phyloP scores from a whole-genome alignment of 2,329 filamentous ascomycete genomes.

The Anthostomella pinea region DNA sequence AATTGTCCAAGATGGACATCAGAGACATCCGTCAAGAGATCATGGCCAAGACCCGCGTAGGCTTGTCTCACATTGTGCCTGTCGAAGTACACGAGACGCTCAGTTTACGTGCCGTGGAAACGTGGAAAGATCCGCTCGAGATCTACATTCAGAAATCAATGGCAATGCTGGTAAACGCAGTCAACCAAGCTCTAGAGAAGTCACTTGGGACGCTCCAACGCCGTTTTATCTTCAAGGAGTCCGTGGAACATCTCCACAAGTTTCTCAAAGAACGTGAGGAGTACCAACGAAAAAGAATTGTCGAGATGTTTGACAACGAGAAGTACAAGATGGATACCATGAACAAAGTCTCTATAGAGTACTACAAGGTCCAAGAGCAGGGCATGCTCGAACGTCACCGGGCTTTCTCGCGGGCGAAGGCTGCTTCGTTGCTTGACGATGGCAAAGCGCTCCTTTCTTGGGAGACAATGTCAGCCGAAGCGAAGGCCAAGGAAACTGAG shows the following conservation, averaged over 20 bases:
- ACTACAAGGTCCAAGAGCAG: constrained; percentile 10
- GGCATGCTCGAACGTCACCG: constrained; percentile 40
- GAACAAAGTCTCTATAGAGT: constrained; percentile 36
- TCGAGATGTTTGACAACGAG: constrained; percentile 49
- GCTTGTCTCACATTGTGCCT: constrained; percentile 54
- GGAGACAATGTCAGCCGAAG: constrained; percentile 41
- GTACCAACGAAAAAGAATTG: constrained; percentile 35
- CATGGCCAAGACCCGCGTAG: constrained; percentile 47
- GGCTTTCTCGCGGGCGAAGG: constrained; percentile 44
- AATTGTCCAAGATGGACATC: constrained; percentile 21
- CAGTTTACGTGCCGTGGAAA: constrained; percentile 48
- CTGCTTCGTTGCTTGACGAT: constrained; percentile 26
- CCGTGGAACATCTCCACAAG: constrained; percentile 35
- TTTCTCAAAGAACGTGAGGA: constrained; percentile 40
- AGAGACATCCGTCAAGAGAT: constrained; percentile 52
- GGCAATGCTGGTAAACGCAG: constrained; percentile 40
- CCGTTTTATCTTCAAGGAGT: constrained; percentile 45
- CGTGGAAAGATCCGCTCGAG: constrained; percentile 53
- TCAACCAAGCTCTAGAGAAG: constrained; percentile 42
- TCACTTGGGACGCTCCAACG: constrained; percentile 45
- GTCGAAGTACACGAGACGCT: constrained; percentile 56
- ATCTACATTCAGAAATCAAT: constrained; percentile 30
- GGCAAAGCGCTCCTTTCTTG: constrained; percentile 23
- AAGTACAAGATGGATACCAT: constrained; percentile 52
- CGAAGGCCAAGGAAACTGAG: constrained; percentile 40